Conservation (phyloP, 1,284 basidiomycete genomes). For the Macrocystidia cucumis region DNA sequence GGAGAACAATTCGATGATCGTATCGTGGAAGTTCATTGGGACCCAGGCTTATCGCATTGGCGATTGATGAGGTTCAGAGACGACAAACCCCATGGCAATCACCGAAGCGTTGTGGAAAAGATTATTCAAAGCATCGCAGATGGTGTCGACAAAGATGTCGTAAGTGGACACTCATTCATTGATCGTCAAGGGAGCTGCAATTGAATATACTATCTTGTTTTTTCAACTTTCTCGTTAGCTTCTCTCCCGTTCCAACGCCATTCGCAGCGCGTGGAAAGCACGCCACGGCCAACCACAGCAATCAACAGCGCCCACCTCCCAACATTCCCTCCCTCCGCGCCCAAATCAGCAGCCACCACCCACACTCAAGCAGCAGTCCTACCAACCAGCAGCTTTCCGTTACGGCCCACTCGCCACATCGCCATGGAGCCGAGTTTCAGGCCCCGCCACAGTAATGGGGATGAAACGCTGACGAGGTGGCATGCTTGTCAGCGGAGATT, state of each 20-base stretch:
- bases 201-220: constrained; percentile 6
- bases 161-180: constrained; percentile 28
- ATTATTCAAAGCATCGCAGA: constrained; percentile 86
- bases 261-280: constrained; percentile 66
- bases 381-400: constrained; percentile 23
- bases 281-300: constrained; percentile 29
- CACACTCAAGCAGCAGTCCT: constrained; percentile 7
- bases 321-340: constrained; percentile 10
- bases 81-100: constrained; percentile 89
- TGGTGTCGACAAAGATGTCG: constrained; percentile 81
- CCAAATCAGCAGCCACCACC: no score
- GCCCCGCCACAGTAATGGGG: constrained; percentile 51
- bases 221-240: constrained; percentile 35
- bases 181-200: not conserved
- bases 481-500: no score
- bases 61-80: constrained; percentile 87
- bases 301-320: constrained; percentile 8
- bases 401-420: constrained; percentile 60
- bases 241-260: constrained; percentile 46
- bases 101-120: constrained; percentile 73
- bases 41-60: constrained; percentile 61
- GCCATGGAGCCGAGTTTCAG: constrained; percentile 66
- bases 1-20: constrained; percentile 91
- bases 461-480: constrained; percentile 54
- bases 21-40: constrained; percentile 93